phyloP scores from a whole-genome alignment of 2,329 filamentous ascomycete species.

The Ophiostoma perfectum region DNA sequence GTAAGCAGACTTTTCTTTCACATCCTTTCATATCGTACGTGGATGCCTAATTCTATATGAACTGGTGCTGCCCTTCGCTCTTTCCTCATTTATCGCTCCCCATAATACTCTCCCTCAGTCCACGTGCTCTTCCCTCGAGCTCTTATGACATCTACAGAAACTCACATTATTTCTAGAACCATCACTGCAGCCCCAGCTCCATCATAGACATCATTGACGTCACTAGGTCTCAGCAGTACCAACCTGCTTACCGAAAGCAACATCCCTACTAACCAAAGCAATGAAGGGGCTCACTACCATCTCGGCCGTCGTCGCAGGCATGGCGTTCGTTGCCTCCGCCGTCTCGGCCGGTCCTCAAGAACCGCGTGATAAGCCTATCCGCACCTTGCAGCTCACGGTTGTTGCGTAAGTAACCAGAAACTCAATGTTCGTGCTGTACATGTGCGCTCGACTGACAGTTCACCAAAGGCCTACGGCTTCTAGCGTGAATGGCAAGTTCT shows the following conservation, averaged over 20 bases:
- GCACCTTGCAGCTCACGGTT: constrained; percentile 21
- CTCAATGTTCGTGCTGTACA: not conserved
- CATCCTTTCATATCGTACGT: not conserved
- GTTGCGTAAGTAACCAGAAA: not conserved
- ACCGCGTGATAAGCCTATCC: not conserved
- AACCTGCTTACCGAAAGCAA: not conserved
- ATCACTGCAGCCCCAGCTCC: not conserved
- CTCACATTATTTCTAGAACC: not conserved
- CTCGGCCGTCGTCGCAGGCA: not conserved
- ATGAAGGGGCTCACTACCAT: not conserved
- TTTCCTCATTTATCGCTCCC: not conserved
- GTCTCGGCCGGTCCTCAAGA: not conserved
- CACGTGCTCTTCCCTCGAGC: not conserved
- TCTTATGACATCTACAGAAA: not conserved
- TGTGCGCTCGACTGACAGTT: not conserved
- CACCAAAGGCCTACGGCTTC: constrained; percentile 10
- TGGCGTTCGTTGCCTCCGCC: not conserved
- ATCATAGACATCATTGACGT: not conserved
- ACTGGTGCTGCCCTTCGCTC: not conserved
- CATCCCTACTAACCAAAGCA: not conserved
- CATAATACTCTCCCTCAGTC: not conserved
- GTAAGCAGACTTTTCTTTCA: not conserved
- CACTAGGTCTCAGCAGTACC: no score
- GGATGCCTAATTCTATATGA: not conserved
- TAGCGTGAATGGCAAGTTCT: constrained; percentile 33